phyloP scores from a whole-genome alignment of 306 rosid genomes.

The Macrotyloma uniflorum region DNA sequence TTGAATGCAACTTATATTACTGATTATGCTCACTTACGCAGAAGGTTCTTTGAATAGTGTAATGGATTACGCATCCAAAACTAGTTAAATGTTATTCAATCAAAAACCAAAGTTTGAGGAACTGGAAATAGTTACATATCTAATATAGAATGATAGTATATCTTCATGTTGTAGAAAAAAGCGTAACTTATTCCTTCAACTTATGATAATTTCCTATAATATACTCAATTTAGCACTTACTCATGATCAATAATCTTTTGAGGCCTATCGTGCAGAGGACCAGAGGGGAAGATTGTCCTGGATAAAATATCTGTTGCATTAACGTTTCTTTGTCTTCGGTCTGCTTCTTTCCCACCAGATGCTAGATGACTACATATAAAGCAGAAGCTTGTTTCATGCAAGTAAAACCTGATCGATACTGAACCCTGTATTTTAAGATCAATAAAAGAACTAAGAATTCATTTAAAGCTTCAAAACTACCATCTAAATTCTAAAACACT shows the following conservation, averaged over 20 bases:
- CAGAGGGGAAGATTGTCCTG: slow-evolving; percentile 68
- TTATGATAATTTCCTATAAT: slow-evolving; percentile 4
- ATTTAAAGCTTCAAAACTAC: not conserved
- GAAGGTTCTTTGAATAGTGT: not conserved
- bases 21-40: not conserved
- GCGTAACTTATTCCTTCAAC: not conserved
- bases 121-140: not conserved
- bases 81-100: not conserved
- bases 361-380: slow-evolving; percentile 88
- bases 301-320: slow-evolving; percentile 62
- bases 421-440: slow-evolving; percentile 70
- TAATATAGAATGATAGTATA: not conserved
- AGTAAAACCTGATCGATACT: slow-evolving; percentile 73
- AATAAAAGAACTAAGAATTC: slow-evolving; percentile 16
- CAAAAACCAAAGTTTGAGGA: not conserved
- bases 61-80: slow-evolving; percentile 1
- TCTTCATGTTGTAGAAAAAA: not conserved
- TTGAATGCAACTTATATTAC: slow-evolving; percentile 9
- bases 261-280: slow-evolving; percentile 63
- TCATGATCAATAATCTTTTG: slow-evolving; percentile 72
- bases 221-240: slow-evolving; percentile 48
- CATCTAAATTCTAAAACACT: slow-evolving; percentile 12
- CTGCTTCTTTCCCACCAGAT: slow-evolving; percentile 73
- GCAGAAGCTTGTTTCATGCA: slow-evolving; percentile 88
- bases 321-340: slow-evolving; percentile 61